These are phyloP conservation scores for Umbelopsis sp. DNA, from an alignment of 371 early-diverging fungal species.

Conservation along the genomic window DNA sequence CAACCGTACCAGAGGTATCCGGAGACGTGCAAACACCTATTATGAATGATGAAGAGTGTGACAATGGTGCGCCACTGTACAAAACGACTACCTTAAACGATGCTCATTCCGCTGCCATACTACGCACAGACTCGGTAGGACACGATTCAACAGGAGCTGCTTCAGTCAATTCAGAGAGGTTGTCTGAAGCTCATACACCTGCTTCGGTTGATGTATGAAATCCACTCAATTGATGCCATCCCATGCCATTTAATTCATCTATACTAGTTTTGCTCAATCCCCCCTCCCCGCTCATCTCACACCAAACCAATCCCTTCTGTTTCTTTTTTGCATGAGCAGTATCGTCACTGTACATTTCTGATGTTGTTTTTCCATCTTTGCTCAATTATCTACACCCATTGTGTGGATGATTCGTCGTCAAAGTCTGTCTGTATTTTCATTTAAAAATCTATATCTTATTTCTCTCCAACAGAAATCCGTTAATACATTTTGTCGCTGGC, in stretches of 20 bases:
- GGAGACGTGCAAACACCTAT: not conserved
- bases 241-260: not conserved
- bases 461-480: not conserved
- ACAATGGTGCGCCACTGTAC: not conserved
- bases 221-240: not conserved
- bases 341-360: conserved; percentile 1
- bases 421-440: conserved; percentile 6
- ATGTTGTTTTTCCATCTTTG: not conserved
- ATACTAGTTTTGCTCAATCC: no score
- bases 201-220: conserved; percentile 6
- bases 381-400: not conserved
- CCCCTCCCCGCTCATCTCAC: not conserved
- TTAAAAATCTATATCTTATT: conserved; percentile 7
- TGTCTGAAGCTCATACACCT: conserved; percentile 1
- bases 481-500: conserved; percentile 14
- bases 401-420: not conserved
- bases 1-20: not conserved
- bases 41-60: not conserved
- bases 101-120: not conserved
- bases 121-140: conserved; percentile 18
- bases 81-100: conserved; percentile 4
- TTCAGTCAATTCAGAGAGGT: conserved; percentile 9
- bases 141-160: conserved; percentile 4
- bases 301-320: not conserved
- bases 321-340: conserved; percentile 1